These are phyloP conservation scores for Globisporangium cystogenes DNA, from an alignment of 352 stramenopile genomes.

Conservation along the genomic window DNA sequence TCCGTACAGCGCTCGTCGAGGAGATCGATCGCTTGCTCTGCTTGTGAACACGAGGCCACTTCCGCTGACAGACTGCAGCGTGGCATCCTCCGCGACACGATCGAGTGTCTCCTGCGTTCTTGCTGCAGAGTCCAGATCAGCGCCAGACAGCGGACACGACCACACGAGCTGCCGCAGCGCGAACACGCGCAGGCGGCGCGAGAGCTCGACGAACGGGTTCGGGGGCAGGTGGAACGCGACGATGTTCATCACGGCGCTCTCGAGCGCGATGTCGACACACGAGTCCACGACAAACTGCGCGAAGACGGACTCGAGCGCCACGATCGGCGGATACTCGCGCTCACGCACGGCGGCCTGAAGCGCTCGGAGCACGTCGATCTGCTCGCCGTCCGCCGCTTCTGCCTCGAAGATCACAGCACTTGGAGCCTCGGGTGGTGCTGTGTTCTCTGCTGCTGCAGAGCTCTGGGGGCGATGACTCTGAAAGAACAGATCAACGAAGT, in stretches of 20 bases:
- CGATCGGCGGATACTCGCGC: constrained; percentile 28
- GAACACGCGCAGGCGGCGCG: constrained; percentile 28
- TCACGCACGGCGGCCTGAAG: constrained; percentile 24
- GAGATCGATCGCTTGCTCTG: not conserved
- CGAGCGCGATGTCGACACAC: constrained; percentile 36
- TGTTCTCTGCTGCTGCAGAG: no score
- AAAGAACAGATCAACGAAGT: constrained; percentile 13
- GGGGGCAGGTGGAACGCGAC: constrained; percentile 31
- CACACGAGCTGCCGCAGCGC: constrained; percentile 28
- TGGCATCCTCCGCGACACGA: not conserved
- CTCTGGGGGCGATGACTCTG: not conserved
- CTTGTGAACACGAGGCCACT: not conserved
- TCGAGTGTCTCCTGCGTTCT: not conserved
- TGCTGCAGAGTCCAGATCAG: not conserved
- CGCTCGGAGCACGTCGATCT: constrained; percentile 23
- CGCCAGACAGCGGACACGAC: constrained; percentile 4
- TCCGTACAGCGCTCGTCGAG: constrained; percentile 7
- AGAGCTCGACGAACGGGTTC: constrained; percentile 45
- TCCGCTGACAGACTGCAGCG: not conserved
- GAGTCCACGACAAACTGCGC: constrained; percentile 43
- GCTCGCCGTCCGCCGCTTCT: not conserved
- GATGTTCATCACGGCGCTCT: constrained; percentile 45
- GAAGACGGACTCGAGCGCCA: constrained; percentile 35
- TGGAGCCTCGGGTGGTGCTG: not conserved
- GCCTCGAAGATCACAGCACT: not conserved